Percentiles rank a stretch among this genome's conserved stretches.
Evolutionary conservation across 257 asterid species (phyloP).

Genomic region (Vinca minor): DNA sequence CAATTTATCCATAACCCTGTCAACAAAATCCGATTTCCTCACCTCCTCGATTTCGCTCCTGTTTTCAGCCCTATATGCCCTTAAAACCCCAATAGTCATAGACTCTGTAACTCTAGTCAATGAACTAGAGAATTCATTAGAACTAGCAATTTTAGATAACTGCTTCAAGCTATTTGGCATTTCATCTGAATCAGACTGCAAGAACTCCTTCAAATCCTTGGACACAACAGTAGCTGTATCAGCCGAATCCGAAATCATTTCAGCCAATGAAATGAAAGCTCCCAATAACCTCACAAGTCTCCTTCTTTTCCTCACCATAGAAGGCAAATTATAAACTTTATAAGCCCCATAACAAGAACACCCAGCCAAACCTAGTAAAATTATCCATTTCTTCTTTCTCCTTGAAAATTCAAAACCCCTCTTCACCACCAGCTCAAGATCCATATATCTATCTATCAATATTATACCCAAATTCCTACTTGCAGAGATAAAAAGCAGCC

Average conservation of each 20-base stretch:
- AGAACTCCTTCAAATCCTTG: slow-evolving; percentile 79
- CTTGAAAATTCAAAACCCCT: slow-evolving; percentile 42
- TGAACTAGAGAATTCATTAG: slow-evolving; percentile 52
- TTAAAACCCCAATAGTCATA: slow-evolving; percentile 54
- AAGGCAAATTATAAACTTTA: slow-evolving; percentile 57
- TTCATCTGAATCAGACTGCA: slow-evolving; percentile 70
- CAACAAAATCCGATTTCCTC: slow-evolving; percentile 33
- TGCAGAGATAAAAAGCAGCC: neutral
- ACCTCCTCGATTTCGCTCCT: slow-evolving; percentile 32
- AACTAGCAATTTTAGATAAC: slow-evolving; percentile 61
- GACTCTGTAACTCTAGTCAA: slow-evolving; percentile 48
- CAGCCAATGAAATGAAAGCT: slow-evolving; percentile 61
- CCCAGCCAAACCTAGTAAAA: slow-evolving; percentile 58
- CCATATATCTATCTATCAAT: slow-evolving; percentile 59
- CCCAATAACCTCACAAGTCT: slow-evolving; percentile 46
- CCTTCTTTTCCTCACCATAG: slow-evolving; percentile 54
- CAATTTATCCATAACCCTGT: slow-evolving; percentile 63
- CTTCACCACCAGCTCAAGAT: slow-evolving; percentile 41
- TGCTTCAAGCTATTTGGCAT: slow-evolving; percentile 86
- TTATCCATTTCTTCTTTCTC: slow-evolving; percentile 70
- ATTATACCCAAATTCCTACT: too few relatives aligned
- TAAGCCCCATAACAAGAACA: slow-evolving; percentile 72
- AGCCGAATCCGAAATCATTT: slow-evolving; percentile 67
- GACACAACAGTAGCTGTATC: slow-evolving; percentile 56
- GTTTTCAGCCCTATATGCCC: slow-evolving; percentile 47